Percentiles rank a stretch among this genome's conserved stretches.
Conservation (phyloP, 1,139 yeast species). For the Hemisphaericaspora xylofermentans region DNA sequence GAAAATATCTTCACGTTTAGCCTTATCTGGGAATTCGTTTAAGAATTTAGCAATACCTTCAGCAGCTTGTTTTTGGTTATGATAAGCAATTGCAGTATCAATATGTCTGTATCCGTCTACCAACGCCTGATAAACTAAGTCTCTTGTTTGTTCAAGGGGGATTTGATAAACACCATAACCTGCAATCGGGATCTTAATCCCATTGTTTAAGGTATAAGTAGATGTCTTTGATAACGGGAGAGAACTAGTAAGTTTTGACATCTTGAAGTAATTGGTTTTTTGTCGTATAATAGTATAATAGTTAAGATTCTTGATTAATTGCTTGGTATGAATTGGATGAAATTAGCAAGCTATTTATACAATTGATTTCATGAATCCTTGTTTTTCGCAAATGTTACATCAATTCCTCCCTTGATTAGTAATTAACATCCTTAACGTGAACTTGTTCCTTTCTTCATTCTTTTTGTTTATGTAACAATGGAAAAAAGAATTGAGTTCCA, state of each 20-base stretch:
- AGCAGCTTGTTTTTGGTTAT: constrained; percentile 50
- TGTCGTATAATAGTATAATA: no score
- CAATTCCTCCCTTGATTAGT: no score
- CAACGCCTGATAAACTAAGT: constrained; percentile 43
- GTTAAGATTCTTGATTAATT: no score
- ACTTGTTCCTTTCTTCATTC: no score
- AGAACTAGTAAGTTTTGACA: not conserved
- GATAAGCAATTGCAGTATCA: constrained; percentile 45
- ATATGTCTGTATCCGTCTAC: constrained; percentile 67
- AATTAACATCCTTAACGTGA: no score
- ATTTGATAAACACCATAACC: constrained; percentile 39
- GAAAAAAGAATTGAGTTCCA: no score
- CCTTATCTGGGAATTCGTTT: constrained; percentile 32
- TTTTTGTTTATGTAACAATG: no score
- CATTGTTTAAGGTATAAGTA: constrained; percentile 36
- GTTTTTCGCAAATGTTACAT: no score
- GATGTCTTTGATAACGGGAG: constrained; percentile 24
- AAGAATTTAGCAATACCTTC: constrained; percentile 42
- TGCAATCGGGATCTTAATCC: constrained; percentile 38
- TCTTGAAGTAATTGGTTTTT: not conserved
- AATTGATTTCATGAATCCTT: no score
- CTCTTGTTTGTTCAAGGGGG: constrained; percentile 24
- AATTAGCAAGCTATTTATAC: no score
- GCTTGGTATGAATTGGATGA: no score
- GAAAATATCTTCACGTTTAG: constrained; percentile 32